Percentiles rank a stretch among this genome's conserved stretches.
phyloP scores from a whole-genome alignment of 768 basidiomycete species.

The Crassisporium funariophilum region DNA sequence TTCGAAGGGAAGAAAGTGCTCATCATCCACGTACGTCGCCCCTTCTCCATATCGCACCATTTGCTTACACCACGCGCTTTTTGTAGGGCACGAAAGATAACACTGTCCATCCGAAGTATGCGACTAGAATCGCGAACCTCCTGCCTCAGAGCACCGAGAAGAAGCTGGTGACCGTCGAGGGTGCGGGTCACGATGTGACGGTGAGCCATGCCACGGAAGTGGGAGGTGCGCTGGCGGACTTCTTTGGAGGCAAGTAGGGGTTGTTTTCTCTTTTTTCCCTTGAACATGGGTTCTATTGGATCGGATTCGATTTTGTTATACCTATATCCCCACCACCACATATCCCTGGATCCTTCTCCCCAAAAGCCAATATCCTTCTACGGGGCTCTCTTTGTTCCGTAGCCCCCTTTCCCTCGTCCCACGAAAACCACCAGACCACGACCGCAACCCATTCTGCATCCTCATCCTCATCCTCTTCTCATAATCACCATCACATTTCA shows the following conservation, averaged over 20 bases:
- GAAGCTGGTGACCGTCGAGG: constrained; percentile 49
- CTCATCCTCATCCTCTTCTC: not conserved
- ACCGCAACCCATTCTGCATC: too few species aligned
- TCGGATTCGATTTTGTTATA: too few species aligned
- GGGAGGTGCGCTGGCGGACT: constrained; percentile 31
- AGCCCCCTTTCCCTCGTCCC: not conserved
- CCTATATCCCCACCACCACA: too few species aligned
- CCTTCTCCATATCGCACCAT: not conserved
- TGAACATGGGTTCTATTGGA: not conserved
- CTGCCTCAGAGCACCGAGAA: constrained; percentile 41
- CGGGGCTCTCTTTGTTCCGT: not conserved
- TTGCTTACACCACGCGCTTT: constrained; percentile 3
- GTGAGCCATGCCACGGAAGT: constrained; percentile 43
- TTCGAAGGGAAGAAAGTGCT: constrained; percentile 53
- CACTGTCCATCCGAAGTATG: constrained; percentile 58
- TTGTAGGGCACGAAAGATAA: constrained; percentile 58
- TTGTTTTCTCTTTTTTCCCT: not conserved
- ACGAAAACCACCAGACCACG: not conserved
- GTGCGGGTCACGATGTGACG: constrained; percentile 56
- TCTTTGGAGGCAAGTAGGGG: constrained; percentile 11
- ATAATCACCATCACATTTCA: not conserved
- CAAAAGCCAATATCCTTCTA: too few species aligned
- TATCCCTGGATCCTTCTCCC: too few species aligned
- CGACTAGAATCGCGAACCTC: constrained; percentile 44
- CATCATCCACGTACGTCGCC: constrained; percentile 59